These are phyloP conservation scores for Cornus florida DNA, from an alignment of 148 eudicot species.

Conservation along the genomic window DNA sequence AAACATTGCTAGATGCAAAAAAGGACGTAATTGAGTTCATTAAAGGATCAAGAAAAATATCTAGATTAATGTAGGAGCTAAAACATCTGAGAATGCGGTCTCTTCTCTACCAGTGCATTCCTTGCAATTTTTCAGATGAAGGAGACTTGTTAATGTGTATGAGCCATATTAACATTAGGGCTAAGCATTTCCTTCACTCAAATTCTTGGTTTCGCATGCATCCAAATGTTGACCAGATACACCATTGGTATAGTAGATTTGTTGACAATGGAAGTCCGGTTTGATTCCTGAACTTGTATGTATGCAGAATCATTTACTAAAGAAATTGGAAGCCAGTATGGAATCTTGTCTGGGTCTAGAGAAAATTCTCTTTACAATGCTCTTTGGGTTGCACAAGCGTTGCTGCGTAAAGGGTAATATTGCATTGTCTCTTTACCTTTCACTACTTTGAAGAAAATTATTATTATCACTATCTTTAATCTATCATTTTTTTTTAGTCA, in stretches of 20 bases:
- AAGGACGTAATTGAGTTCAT: no score
- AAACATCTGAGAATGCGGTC: no score
- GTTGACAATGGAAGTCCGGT: neutral
- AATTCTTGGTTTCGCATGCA: no score
- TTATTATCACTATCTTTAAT: neutral
- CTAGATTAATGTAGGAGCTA: no score
- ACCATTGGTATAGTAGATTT: slow-evolving; percentile 1
- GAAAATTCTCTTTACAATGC: slow-evolving; percentile 92
- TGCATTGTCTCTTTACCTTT: neutral
- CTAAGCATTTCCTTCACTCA: no score
- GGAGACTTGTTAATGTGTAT: no score
- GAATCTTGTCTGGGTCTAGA: slow-evolving; percentile 76
- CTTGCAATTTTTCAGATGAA: no score
- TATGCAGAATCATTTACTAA: slow-evolving; percentile 67
- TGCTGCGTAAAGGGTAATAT: slow-evolving; percentile 85
- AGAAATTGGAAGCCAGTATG: slow-evolving; percentile 80
- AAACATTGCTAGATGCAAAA: no score
- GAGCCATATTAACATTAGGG: no score
- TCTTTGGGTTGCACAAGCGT: slow-evolving; percentile 96
- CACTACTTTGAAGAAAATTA: no score
- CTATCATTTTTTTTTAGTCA: neutral
- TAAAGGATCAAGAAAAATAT: no score
- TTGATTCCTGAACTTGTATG: slow-evolving; percentile 7
- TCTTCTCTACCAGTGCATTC: no score
- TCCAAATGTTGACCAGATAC: neutral